phyloP scores from a whole-genome alignment of 1,284 basidiomycete species.

The Cryptococcus deneoformans region DNA sequence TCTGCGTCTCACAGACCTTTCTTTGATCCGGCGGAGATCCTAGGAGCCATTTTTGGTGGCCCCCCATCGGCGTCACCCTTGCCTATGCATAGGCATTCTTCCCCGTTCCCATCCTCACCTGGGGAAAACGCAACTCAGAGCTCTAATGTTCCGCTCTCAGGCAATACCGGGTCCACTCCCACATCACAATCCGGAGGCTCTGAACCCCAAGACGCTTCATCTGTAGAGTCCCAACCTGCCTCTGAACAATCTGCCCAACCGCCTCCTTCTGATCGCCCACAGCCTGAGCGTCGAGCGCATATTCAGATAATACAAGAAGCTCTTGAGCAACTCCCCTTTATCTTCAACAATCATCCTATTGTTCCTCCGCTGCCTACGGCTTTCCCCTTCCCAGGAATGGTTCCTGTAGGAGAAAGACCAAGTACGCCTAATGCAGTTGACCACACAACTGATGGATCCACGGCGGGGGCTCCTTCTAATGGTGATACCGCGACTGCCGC shows the following conservation, averaged over 20 bases:
- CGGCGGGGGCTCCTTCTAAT: neutral
- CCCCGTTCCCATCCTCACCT: neutral
- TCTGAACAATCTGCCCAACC: neutral
- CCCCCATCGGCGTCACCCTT: constrained; percentile 20
- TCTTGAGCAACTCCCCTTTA: neutral
- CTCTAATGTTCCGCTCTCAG: no score
- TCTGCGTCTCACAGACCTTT: no score
- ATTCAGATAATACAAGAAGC: constrained; percentile 10
- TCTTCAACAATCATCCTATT: neutral
- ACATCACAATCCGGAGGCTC: neutral
- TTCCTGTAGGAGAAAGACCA: neutral
- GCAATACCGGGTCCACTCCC: neutral
- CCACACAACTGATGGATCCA: neutral
- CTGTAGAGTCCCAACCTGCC: neutral
- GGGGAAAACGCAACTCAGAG: no score
- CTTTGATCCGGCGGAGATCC: no score
- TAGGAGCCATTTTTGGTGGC: constrained; percentile 10
- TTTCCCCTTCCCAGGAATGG: neutral
- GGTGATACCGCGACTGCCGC: neutral
- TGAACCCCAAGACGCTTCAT: neutral
- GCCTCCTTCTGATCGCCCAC: neutral
- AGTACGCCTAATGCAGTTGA: neutral
- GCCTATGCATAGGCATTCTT: constrained; percentile 14
- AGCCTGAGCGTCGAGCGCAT: constrained; percentile 10
- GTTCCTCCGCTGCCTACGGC: neutral